Percentiles rank a stretch among this genome's conserved stretches.
These are phyloP conservation scores for Xerocomus brunneocitrinus DNA, from an alignment of 768 basidiomycete species.

Conservation along the genomic window DNA sequence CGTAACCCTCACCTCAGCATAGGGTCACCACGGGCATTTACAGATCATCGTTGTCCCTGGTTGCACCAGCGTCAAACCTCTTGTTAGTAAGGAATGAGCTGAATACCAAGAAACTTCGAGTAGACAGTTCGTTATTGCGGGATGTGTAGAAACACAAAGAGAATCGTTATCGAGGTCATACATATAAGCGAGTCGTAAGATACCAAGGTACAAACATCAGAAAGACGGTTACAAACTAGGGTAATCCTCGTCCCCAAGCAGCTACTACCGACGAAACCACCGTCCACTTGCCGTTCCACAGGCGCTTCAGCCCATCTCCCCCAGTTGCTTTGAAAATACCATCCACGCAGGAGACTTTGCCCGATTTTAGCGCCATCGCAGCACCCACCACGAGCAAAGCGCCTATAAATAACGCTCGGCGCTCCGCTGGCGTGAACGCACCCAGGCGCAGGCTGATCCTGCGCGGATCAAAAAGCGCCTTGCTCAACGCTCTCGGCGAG, in stretches of 20 bases:
- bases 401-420: conserved; percentile 47
- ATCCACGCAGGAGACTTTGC: conserved; percentile 12
- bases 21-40: too few species aligned
- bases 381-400: conserved; percentile 68
- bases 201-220: neutral
- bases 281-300: conserved; percentile 24
- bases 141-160: neutral
- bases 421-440: conserved; percentile 26
- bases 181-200: neutral
- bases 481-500: conserved; percentile 8
- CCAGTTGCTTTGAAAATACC: conserved; percentile 10
- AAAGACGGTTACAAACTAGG: conserved; percentile 6
- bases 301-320: conserved; percentile 20
- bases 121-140: neutral
- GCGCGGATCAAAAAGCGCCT: conserved; percentile 11
- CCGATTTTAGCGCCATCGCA: conserved; percentile 47
- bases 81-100: too few species aligned
- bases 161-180: conserved; percentile 1
- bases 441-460: conserved; percentile 19
- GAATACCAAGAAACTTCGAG: neutral
- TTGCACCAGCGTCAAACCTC: too few species aligned
- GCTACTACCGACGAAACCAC: conserved; percentile 20
- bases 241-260: conserved; percentile 26
- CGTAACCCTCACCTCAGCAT: too few species aligned
- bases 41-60: too few species aligned